Base-by-base conservation (phyloP, 177 flowering plant genomes). In the Vitis hybrid region DNA sequence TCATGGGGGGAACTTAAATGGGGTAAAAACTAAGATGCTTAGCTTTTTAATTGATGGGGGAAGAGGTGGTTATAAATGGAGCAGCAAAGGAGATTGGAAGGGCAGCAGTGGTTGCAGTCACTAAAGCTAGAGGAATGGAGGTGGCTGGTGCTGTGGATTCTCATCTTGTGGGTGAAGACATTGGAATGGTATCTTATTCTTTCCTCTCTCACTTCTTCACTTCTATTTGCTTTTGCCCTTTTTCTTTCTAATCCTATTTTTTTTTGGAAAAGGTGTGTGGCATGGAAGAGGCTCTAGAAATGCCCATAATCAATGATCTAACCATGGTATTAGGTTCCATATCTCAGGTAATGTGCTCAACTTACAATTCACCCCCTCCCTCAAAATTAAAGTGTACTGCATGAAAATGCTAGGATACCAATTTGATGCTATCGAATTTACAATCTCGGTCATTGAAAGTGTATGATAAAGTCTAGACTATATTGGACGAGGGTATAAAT, bases 101-200 rank as follows among this genome's bases (percentile, higher is more conserved):
- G 73, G 97, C 95, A 64, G 97, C 97, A 10, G 87, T 90, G 12
- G 51, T 86, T 65, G 95, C 97, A 75, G 89, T 93, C 21, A 86
- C 92, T 3, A 89, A 79, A 79, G 97, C 94, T 23, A 84, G 95
- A 86, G 97, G 98, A 70, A 88, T 91, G 95, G 98, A 93, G 75
- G 76, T 93, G 11, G 97, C 98, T 75, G 98, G 94, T 62, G 98
- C 97, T 3, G 89, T 93, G 52, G 98, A 91, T 82, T 78, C 88
- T 30, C 70, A 80, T 72, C 78, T 82, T 58, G 89, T 90, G 10
- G 95, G 97, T 67, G 85, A 93, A 82, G 97, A 93, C 70, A 83
- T 88, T 74, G 98, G 92, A 62, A 82, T 81, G 92, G 97, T 90
- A 72, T 23, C 57, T 48, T 17, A 34, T 50, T 23, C 19, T 62